Evolutionary conservation across 805 yeast species (phyloP), one percentile per base, ranked within the genome.

Genomic region (Cyberlindnera euphorbiae): DNA sequence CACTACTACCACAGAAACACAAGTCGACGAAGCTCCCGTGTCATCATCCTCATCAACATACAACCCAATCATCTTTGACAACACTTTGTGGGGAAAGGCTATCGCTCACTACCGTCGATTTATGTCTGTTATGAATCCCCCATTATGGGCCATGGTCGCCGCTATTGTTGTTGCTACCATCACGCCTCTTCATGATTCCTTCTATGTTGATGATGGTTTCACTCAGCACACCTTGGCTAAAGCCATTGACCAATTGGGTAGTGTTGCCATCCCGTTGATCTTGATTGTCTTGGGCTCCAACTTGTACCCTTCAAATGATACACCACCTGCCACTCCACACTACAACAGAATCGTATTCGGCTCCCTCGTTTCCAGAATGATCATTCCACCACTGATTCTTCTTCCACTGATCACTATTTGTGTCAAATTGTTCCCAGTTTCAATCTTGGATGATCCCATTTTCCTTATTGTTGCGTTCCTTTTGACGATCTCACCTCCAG

Each of bases 361-460:
- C 1, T 77, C 93, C 1, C 69, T 83, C 36, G 49, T 82, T 13
- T 81, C 89, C 22, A 69, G 93, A 53, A 83, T 83, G 93, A 78
- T 83, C 30, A 59, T 83, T 10, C 90, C 93, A 8, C 79, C 89
- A 5, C 52, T 82, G 22, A 56, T 82, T 22, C 59, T 83, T 33
- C 62, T 83, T 28, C 94, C 94, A 2, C 42, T 81, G 26, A 79
- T 83, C 45, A 75, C 86, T 2, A 34, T 73, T 3, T 64, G 74
- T 38, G 89, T 80, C 31, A 81, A 78, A 58, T 76, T 70, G 51
- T 62, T 82, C 44, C 72, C 73, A 22, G 69, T 78, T 14, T 77
- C 87, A 35, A 81, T 83, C 24, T 63, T 83, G 56, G 87, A 80
- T 55, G 94, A 83, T 56, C 94, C 94, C 25, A 83, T 83, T 28